Conservation (phyloP, 140 eudicot species). For the Ambrosia hybrid region DNA sequence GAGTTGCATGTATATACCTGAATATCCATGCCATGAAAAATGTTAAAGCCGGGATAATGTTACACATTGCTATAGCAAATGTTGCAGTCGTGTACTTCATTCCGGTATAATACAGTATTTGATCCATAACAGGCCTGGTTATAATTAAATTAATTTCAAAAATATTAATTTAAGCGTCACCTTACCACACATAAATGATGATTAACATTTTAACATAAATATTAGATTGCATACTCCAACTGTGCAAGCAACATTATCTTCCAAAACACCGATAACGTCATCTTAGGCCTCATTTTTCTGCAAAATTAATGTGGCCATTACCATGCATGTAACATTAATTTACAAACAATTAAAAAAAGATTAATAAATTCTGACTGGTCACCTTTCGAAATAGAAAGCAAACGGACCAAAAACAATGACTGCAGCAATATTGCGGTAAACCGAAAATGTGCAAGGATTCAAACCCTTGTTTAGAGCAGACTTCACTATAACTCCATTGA, state of each 20-base stretch:
- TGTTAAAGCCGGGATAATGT: slow-evolving; percentile 59
- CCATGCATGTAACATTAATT: background rate
- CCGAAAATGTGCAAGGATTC: slow-evolving; percentile 53
- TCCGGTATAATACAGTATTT: slow-evolving; percentile 51
- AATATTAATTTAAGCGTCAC: background rate
- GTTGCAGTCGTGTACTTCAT: slow-evolving; percentile 62
- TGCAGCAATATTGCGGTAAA: slow-evolving; percentile 53
- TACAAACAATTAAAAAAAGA: too few species aligned
- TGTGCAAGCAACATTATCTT: slow-evolving; percentile 53
- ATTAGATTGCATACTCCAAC: slow-evolving; percentile 38
- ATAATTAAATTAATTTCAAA: background rate
- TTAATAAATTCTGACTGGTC: background rate
- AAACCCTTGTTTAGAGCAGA: slow-evolving; percentile 53
- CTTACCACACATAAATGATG: background rate
- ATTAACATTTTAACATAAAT: slow-evolving; percentile 1
- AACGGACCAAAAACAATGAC: slow-evolving; percentile 51
- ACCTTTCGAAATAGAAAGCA: slow-evolving; percentile 52
- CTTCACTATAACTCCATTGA: slow-evolving; percentile 50
- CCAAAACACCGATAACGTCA: slow-evolving; percentile 46
- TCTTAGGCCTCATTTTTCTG: slow-evolving; percentile 49
- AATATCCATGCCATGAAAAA: slow-evolving; percentile 64
- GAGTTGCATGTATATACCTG: slow-evolving; percentile 31
- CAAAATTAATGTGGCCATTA: background rate
- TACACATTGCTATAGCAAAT: slow-evolving; percentile 52
- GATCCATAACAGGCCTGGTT: slow-evolving; percentile 60